Conservation (phyloP, 495 filamentous ascomycete genomes). For the Podospora pseudopauciseta region DNA sequence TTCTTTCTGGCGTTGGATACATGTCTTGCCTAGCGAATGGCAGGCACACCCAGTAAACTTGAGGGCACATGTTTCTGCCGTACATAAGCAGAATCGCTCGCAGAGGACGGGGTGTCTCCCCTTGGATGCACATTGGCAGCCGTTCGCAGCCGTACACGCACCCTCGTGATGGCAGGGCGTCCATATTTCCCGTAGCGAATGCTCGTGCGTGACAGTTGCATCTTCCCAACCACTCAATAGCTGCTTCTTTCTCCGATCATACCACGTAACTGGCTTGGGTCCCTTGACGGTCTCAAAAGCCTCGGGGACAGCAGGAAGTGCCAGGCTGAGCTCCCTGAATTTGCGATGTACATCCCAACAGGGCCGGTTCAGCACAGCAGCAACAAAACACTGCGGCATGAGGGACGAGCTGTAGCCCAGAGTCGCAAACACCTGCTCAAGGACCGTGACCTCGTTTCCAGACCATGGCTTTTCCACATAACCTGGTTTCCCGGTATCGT, state of each 20-base stretch:
- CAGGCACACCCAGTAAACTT: slow-evolving; percentile 67
- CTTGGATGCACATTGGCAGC: slow-evolving; percentile 52
- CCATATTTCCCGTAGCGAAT: slow-evolving; percentile 37
- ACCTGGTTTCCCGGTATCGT: slow-evolving; percentile 28
- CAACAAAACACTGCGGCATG: slow-evolving; percentile 40
- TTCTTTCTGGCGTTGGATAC: slow-evolving; percentile 46
- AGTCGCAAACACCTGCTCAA: slow-evolving; percentile 37
- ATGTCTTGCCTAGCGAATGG: slow-evolving; percentile 48
- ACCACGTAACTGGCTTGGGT: slow-evolving; percentile 42
- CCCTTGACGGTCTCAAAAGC: slow-evolving; percentile 25
- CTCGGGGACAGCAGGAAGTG: slow-evolving; percentile 24
- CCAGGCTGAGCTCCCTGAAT: slow-evolving; percentile 39
- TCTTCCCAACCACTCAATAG: slow-evolving; percentile 48
- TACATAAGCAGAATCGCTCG: slow-evolving; percentile 64
- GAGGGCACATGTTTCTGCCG: slow-evolving; percentile 52
- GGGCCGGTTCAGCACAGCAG: slow-evolving; percentile 39
- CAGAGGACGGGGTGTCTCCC: slow-evolving; percentile 50
- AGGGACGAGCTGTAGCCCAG: slow-evolving; percentile 35
- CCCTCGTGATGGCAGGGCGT: slow-evolving; percentile 48
- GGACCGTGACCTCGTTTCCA: slow-evolving; percentile 38
- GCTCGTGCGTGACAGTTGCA: slow-evolving; percentile 43
- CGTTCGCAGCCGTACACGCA: slow-evolving; percentile 42
- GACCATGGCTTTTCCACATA: slow-evolving; percentile 33
- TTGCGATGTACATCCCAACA: slow-evolving; percentile 51
- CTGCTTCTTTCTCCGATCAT: slow-evolving; percentile 47